Evolutionary conservation across 768 basidiomycete species (phyloP).

Genomic region (Myochromella boudieri): DNA sequence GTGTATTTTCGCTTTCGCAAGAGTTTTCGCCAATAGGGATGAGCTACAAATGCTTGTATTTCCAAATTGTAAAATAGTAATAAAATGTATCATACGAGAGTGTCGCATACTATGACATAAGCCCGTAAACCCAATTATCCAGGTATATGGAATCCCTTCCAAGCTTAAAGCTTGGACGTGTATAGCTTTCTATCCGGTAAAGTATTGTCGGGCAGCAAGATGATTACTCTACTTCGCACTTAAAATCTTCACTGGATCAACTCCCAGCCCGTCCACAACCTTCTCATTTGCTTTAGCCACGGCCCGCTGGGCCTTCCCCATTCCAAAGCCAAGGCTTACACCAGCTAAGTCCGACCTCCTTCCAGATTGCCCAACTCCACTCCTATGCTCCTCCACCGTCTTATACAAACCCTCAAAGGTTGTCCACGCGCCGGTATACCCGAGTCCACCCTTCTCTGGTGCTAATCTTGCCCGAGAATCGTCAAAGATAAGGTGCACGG

Average conservation of each 20-base stretch:
- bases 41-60: background rate
- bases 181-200: too few species aligned
- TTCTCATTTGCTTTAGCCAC: constrained; percentile 26
- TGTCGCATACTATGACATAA: too few species aligned
- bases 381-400: constrained; percentile 50
- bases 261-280: constrained; percentile 23
- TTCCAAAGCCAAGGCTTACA: constrained; percentile 42
- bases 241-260: constrained; percentile 29
- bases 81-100: background rate
- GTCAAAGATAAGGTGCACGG: constrained; percentile 60
- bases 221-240: constrained; percentile 1
- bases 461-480: constrained; percentile 62
- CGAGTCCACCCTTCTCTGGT: constrained; percentile 59
- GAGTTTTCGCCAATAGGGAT: background rate
- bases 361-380: constrained; percentile 33
- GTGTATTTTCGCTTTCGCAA: background rate
- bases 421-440: constrained; percentile 58
- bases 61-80: background rate
- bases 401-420: constrained; percentile 58
- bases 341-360: constrained; percentile 44
- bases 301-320: constrained; percentile 26
- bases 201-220: too few species aligned
- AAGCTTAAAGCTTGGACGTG: too few species aligned
- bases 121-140: too few species aligned
- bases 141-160: too few species aligned